These are phyloP conservation scores for Corchorus olitorius DNA, from an alignment of 345 rosid species.

Conservation along the genomic window DNA sequence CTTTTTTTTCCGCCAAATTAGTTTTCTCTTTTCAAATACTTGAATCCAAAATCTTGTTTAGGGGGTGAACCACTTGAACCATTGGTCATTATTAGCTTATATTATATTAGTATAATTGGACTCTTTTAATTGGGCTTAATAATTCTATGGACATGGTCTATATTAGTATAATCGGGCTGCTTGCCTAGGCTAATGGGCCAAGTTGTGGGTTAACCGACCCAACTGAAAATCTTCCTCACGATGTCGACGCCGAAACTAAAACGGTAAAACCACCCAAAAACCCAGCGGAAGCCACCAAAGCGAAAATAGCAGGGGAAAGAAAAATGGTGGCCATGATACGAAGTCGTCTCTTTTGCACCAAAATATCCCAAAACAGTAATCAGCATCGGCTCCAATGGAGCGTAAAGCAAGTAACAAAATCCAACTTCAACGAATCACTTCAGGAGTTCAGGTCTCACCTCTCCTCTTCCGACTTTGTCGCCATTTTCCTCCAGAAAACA, in stretches of 20 bases:
- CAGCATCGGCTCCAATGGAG: conserved; percentile 40
- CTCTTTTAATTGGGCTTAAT: no score
- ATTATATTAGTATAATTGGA: no score
- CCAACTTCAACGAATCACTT: conserved; percentile 58
- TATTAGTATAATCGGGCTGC: neutral
- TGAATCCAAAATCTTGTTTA: no score
- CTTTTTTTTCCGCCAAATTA: no score
- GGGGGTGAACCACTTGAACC: no score
- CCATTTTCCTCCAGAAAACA: conserved; percentile 65
- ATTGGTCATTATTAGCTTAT: no score
- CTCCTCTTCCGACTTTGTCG: conserved; percentile 63
- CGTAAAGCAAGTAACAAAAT: conserved; percentile 65
- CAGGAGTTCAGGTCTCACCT: conserved; percentile 56
- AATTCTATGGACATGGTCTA: no score
- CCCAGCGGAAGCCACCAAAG: neutral
- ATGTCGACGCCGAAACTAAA: neutral
- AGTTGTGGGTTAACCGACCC: neutral
- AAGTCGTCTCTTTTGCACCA: conserved; percentile 50
- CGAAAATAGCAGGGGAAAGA: neutral
- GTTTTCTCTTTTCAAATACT: no score
- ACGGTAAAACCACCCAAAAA: neutral
- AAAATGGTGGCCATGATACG: conserved; percentile 19
- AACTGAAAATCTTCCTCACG: neutral
- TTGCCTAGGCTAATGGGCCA: neutral
- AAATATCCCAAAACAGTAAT: conserved; percentile 22